Conservation (phyloP, 768 basidiomycete species). For the Coprinellus micaceus region DNA sequence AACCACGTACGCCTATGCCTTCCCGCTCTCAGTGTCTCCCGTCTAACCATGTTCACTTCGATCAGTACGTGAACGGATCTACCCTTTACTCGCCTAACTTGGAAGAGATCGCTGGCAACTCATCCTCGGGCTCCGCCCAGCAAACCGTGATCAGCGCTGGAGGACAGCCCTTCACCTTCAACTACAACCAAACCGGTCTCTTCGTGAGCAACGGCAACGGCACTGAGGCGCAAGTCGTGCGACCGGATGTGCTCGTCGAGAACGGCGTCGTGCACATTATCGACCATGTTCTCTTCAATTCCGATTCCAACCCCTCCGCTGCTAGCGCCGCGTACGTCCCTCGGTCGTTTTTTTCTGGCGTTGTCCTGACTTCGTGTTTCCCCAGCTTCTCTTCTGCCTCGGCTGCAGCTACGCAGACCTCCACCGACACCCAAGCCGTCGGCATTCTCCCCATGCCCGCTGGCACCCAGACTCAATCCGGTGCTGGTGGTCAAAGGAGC, state of each 20-base stretch:
- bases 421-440: slow-evolving; percentile 40
- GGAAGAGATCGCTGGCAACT: slow-evolving; percentile 7
- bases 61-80: slow-evolving; percentile 63
- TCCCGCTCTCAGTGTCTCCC: background rate
- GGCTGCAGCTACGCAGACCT: slow-evolving; percentile 36
- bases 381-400: slow-evolving; percentile 43
- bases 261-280: slow-evolving; percentile 73
- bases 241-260: slow-evolving; percentile 53
- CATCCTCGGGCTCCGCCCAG: slow-evolving; percentile 11
- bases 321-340: slow-evolving; percentile 53
- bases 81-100: slow-evolving; percentile 59
- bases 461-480: background rate
- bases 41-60: background rate
- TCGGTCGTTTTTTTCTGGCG: background rate
- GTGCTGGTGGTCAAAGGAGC: background rate
- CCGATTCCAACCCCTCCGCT: slow-evolving; percentile 29
- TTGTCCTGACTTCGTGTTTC: background rate
- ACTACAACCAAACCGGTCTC: slow-evolving; percentile 51
- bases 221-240: slow-evolving; percentile 41
- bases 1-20: slow-evolving; percentile 53
- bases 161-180: slow-evolving; percentile 51
- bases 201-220: slow-evolving; percentile 44
- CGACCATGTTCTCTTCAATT: slow-evolving; percentile 49
- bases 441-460: slow-evolving; percentile 15
- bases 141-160: slow-evolving; percentile 48